Conservation (phyloP, 176 grass and related monocot genomes). For the Triticum urartu region DNA sequence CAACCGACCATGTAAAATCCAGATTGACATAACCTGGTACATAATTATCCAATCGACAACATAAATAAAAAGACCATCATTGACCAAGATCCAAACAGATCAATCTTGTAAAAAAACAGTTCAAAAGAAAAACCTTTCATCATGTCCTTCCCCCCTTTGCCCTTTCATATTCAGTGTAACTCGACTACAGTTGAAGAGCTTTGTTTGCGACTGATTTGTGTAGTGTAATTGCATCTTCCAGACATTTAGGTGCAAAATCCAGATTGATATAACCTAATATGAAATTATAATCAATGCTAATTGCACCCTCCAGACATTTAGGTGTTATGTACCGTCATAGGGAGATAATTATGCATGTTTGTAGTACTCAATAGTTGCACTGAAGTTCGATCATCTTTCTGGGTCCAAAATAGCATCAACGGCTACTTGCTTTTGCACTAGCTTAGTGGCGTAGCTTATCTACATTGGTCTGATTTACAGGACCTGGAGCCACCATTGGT, state of each 20-base stretch:
- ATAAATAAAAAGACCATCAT: too few relatives aligned
- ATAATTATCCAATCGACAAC: neutral
- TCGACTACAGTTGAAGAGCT: neutral
- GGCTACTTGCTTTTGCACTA: too few relatives aligned
- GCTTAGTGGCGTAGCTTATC: too few relatives aligned
- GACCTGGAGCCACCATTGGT: too few relatives aligned
- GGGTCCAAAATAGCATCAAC: neutral
- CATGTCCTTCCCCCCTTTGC: too few relatives aligned
- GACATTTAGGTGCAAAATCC: too few relatives aligned
- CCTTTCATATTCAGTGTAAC: neutral
- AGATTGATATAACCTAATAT: too few relatives aligned
- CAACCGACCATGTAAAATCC: neutral
- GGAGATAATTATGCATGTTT: slow-evolving; percentile 5
- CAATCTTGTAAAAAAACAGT: too few relatives aligned
- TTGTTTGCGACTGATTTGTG: neutral
- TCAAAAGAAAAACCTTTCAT: too few relatives aligned
- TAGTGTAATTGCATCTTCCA: neutral
- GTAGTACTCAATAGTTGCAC: neutral
- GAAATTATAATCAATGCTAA: too few relatives aligned
- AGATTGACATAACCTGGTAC: neutral
- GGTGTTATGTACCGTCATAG: neutral
- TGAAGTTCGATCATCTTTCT: neutral
- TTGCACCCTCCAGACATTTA: neutral
- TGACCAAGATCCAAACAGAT: too few relatives aligned
- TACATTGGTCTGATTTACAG: too few relatives aligned